phyloP scores from a whole-genome alignment of 306 rosid species.

The Cucumis cinereus region DNA sequence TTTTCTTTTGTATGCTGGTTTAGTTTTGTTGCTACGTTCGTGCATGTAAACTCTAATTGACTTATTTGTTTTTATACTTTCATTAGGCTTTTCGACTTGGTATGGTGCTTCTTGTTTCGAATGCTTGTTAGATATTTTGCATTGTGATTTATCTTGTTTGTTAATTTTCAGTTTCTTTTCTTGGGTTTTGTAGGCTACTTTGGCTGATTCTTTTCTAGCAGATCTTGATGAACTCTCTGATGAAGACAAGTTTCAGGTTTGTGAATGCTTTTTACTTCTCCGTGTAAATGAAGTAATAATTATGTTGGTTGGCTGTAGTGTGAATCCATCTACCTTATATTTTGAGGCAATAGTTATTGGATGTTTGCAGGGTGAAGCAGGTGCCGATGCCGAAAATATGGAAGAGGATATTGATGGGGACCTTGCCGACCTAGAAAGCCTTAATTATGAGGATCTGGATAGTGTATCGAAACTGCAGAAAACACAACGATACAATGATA shows the following conservation, averaged over 20 bases:
- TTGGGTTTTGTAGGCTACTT: conserved; percentile 58
- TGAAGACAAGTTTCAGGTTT: conserved; percentile 56
- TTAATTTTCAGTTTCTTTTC: background rate
- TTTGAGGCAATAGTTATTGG: background rate
- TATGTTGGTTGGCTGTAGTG: background rate
- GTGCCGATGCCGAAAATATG: conserved; percentile 51
- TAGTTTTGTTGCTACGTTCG: background rate
- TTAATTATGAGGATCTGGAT: conserved; percentile 85
- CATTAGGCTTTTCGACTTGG: background rate
- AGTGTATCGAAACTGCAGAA: conserved; percentile 92
- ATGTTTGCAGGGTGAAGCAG: conserved; percentile 42
- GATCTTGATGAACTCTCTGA: conserved; percentile 95
- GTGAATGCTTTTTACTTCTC: conserved; percentile 6
- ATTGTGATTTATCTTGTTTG: background rate
- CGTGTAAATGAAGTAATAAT: background rate
- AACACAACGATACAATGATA: conserved; percentile 60
- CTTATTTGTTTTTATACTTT: background rate
- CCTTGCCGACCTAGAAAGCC: conserved; percentile 69
- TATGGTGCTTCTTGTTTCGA: background rate
- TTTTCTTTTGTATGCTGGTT: background rate
- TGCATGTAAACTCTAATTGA: background rate
- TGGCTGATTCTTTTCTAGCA: conserved; percentile 92
- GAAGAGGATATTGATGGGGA: conserved; percentile 94
- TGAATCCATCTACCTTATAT: background rate
- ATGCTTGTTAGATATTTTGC: background rate